Percentiles rank a stretch among this genome's conserved stretches.
Evolutionary conservation across 371 early-diverging fungal genomes (phyloP).

Genomic region (Mortierella sp.): DNA sequence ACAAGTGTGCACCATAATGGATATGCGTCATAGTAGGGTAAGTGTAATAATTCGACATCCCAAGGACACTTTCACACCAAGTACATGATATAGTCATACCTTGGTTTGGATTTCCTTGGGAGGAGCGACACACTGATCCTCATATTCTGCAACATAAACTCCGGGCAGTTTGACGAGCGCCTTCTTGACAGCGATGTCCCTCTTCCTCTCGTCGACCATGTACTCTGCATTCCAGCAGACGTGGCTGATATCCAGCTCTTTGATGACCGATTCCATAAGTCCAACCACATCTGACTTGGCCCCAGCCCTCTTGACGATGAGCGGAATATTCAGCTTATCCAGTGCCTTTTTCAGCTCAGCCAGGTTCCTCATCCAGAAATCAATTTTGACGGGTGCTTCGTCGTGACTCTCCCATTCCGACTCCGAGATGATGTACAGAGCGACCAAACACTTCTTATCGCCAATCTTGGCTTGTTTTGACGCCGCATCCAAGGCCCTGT

Average conservation of each 20-base stretch:
- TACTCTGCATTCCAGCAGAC: conserved; percentile 47
- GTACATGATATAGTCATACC: too few relatives aligned
- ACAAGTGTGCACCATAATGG: not conserved
- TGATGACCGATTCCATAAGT: conserved; percentile 34
- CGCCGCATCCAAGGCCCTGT: conserved; percentile 57
- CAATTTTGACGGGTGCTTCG: conserved; percentile 62
- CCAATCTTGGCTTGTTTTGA: conserved; percentile 24
- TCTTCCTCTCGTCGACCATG: conserved; percentile 47
- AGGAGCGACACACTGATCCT: conserved; percentile 69
- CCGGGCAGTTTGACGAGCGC: conserved; percentile 23
- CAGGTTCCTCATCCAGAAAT: conserved; percentile 65
- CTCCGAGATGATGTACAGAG: conserved; percentile 64
- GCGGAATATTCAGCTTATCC: conserved; percentile 60
- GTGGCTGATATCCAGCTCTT: conserved; percentile 39
- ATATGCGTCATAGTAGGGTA: too few relatives aligned
- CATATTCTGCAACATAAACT: conserved; percentile 42
- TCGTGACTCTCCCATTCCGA: conserved; percentile 66
- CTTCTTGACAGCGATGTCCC: conserved; percentile 37
- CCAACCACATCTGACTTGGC: conserved; percentile 16
- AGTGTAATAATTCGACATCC: too few relatives aligned
- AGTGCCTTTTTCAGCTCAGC: conserved; percentile 52
- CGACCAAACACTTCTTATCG: conserved; percentile 37
- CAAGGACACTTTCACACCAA: too few relatives aligned
- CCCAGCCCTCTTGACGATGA: conserved; percentile 55
- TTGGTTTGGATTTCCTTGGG: conserved; percentile 62